These are phyloP conservation scores for Cordyceps pruinosa DNA, from an alignment of 2,329 filamentous ascomycete species.

Conservation along the genomic window DNA sequence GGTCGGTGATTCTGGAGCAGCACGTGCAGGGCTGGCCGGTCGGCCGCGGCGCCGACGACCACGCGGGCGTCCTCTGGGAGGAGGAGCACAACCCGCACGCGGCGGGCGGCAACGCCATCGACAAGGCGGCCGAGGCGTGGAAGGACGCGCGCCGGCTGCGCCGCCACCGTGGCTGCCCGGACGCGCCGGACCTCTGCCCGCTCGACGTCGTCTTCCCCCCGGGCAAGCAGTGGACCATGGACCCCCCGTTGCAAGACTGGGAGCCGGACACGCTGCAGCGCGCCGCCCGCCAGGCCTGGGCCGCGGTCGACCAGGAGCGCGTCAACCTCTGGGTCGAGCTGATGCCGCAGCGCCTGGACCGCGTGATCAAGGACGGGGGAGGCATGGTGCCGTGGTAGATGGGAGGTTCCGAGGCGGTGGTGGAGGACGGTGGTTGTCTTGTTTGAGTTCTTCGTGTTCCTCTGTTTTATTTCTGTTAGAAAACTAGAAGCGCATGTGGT, in stretches of 20 bases:
- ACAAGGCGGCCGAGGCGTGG: slow-evolving; percentile 30
- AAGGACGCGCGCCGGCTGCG: slow-evolving; percentile 27
- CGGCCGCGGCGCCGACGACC: not conserved
- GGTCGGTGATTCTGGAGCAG: slow-evolving; percentile 27
- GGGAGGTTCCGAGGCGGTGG: too few relatives aligned
- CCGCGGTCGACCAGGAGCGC: slow-evolving; percentile 17
- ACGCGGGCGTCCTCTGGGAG: slow-evolving; percentile 22
- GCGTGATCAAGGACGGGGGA: slow-evolving; percentile 26
- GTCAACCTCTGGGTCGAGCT: slow-evolving; percentile 31
- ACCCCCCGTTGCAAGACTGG: slow-evolving; percentile 23
- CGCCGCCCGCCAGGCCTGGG: slow-evolving; percentile 22
- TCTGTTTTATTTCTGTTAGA: not conserved
- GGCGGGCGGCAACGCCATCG: slow-evolving; percentile 29
- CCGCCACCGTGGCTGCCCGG: slow-evolving; percentile 29
- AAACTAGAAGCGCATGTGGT: not conserved
- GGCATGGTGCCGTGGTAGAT: slow-evolving; percentile 26
- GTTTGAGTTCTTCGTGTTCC: not conserved
- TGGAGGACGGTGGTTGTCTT: not conserved
- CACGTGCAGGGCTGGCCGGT: slow-evolving; percentile 28
- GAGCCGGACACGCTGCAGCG: slow-evolving; percentile 26
- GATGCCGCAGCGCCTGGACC: slow-evolving; percentile 28
- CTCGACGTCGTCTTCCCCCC: slow-evolving; percentile 30
- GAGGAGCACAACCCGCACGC: slow-evolving; percentile 31
- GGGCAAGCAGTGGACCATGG: slow-evolving; percentile 28
- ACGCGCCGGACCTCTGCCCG: slow-evolving; percentile 31